These are phyloP conservation scores for Skeletonema menzelii DNA, from an alignment of 108 stramenopile species.

Conservation along the genomic window DNA sequence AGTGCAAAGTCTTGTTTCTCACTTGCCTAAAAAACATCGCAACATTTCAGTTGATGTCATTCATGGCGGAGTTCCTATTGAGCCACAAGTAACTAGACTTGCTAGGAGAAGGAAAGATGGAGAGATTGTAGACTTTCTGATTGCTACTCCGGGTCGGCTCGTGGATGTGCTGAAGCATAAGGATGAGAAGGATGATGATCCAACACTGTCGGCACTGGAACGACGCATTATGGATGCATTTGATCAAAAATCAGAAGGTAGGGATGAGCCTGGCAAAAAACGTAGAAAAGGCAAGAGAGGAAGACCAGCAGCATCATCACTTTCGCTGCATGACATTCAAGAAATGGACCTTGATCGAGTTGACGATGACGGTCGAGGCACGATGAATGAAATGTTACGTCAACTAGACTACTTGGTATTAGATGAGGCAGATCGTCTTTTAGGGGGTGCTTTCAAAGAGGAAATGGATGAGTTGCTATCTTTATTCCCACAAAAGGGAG, in stretches of 20 bases:
- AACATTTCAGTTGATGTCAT: constrained; percentile 43
- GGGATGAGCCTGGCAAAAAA: constrained; percentile 22
- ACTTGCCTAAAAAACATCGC: constrained; percentile 27
- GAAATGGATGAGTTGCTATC: constrained; percentile 79
- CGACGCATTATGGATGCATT: constrained; percentile 64
- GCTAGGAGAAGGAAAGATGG: constrained; percentile 40
- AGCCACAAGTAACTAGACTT: constrained; percentile 59
- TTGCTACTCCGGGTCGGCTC: constrained; percentile 96
- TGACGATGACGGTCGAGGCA: constrained; percentile 55
- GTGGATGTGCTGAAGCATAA: constrained; percentile 85
- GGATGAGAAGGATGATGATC: constrained; percentile 31
- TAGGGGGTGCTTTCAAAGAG: constrained; percentile 73
- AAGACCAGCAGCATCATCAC: constrained; percentile 26
- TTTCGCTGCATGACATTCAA: constrained; percentile 55
- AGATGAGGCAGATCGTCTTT: constrained; percentile 95
- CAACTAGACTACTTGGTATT: constrained; percentile 81
- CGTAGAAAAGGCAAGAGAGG: constrained; percentile 29
- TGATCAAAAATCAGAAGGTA: constrained; percentile 30
- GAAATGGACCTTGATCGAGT: constrained; percentile 53
- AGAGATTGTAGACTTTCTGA: constrained; percentile 75
- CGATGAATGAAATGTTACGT: constrained; percentile 55
- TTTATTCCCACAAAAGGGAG: constrained; percentile 34
- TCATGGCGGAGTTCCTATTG: constrained; percentile 65
- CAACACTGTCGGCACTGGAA: constrained; percentile 56
- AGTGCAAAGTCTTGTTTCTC: constrained; percentile 44